These are phyloP conservation scores for Colletotrichum limetticola DNA, from an alignment of 2,329 filamentous ascomycete genomes.

Conservation along the genomic window DNA sequence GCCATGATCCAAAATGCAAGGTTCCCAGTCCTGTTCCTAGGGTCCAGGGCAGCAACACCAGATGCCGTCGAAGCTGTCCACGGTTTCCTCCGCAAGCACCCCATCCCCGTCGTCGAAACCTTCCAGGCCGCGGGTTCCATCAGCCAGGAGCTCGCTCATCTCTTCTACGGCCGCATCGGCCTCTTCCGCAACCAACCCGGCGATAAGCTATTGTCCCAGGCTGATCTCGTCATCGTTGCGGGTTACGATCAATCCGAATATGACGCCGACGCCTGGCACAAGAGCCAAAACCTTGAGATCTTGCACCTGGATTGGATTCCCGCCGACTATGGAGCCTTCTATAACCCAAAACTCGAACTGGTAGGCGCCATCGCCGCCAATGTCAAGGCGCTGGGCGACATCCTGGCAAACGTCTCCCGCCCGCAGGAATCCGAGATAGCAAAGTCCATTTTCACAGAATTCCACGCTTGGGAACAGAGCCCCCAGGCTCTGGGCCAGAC, in stretches of 20 bases:
- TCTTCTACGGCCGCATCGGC: constrained; percentile 59
- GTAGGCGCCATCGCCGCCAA: constrained; percentile 55
- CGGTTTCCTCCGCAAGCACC: constrained; percentile 50
- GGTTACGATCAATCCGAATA: constrained; percentile 61
- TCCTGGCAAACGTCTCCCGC: constrained; percentile 44
- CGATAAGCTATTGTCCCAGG: constrained; percentile 52
- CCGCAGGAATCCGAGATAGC: constrained; percentile 49
- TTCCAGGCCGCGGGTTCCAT: constrained; percentile 61
- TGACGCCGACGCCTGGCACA: constrained; percentile 57
- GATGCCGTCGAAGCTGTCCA: constrained; percentile 54
- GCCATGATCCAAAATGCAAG: constrained; percentile 46
- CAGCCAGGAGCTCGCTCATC: constrained; percentile 51
- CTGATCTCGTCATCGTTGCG: constrained; percentile 45
- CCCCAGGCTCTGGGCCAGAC: constrained; percentile 36
- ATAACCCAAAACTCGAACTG: constrained; percentile 53
- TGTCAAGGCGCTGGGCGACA: constrained; percentile 47
- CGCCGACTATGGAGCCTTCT: constrained; percentile 53
- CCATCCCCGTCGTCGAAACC: constrained; percentile 59
- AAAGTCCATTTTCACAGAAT: constrained; percentile 47
- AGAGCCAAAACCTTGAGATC: constrained; percentile 40
- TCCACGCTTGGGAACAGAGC: constrained; percentile 46
- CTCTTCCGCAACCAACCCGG: constrained; percentile 61
- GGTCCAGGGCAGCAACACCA: constrained; percentile 52
- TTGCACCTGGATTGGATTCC: constrained; percentile 56
- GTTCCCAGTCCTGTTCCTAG: constrained; percentile 57